These are phyloP conservation scores for Hypericum perforatum DNA, from an alignment of 345 rosid genomes.

Conservation along the genomic window DNA sequence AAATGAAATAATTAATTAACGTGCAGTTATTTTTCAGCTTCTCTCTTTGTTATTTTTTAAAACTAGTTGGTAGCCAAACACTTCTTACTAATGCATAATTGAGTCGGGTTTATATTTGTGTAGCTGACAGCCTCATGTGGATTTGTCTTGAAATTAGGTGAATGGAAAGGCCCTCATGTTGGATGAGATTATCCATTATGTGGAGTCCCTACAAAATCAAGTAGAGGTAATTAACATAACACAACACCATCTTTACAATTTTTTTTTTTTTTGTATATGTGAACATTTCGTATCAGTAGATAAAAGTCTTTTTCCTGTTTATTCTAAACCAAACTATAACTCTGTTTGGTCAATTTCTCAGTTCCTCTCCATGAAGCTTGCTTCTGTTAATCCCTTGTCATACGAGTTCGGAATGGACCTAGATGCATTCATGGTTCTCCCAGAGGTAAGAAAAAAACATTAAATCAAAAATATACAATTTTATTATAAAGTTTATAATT, in stretches of 20 bases:
- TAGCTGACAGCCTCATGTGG: conserved; percentile 32
- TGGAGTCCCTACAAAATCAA: conserved; percentile 58
- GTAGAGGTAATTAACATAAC: conserved; percentile 37
- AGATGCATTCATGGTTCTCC: conserved; percentile 34
- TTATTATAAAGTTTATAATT: not conserved
- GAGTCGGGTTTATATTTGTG: not conserved
- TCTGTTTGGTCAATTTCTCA: conserved; percentile 12
- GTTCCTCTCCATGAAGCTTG: conserved; percentile 74
- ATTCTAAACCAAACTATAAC: not conserved
- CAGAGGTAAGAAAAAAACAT: conserved; percentile 32
- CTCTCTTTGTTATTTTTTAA: conserved; percentile 6
- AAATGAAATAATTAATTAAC: too few species aligned
- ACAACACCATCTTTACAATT: too few species aligned
- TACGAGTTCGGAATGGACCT: conserved; percentile 51
- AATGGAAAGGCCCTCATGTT: conserved; percentile 77
- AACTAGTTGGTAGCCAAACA: too few species aligned
- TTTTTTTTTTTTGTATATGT: too few species aligned
- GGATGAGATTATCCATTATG: conserved; percentile 80
- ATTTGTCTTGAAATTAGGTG: conserved; percentile 32
- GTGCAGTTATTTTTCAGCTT: too few species aligned
- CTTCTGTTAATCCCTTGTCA: conserved; percentile 50
- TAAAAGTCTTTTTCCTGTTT: not conserved
- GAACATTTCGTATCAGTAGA: too few species aligned
- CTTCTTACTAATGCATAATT: too few species aligned
- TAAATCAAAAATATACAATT: not conserved